Conservation (phyloP, 495 filamentous ascomycete species). For the Aspergillus haitiensis region DNA sequence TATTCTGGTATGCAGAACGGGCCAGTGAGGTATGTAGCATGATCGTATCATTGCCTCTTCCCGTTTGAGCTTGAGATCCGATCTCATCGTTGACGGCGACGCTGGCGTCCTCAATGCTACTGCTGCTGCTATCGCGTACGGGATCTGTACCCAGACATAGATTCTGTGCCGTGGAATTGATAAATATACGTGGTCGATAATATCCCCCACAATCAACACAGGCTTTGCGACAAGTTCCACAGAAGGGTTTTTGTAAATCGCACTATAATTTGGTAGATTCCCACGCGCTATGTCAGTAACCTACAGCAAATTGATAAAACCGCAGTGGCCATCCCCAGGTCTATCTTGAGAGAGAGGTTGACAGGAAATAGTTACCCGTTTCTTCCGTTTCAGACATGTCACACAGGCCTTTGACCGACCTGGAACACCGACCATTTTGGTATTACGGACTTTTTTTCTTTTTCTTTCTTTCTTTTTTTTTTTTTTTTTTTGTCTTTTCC, state of each 20-base stretch:
- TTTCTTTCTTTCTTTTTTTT: not conserved
- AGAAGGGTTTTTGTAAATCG: conserved; percentile 14
- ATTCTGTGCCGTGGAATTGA: conserved; percentile 14
- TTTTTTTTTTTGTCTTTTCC: no score
- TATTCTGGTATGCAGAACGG: conserved; percentile 14
- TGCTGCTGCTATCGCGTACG: not conserved
- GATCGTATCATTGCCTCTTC: not conserved
- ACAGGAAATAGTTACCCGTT: conserved; percentile 1
- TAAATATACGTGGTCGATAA: conserved; percentile 13
- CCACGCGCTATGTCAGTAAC: not conserved
- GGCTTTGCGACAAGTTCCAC: conserved; percentile 17
- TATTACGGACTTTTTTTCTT: not conserved
- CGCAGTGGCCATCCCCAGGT: no score
- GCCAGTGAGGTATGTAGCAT: not conserved
- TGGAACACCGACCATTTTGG: conserved; percentile 16
- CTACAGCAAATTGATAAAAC: not conserved
- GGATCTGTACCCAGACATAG: not conserved
- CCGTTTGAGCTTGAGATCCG: not conserved
- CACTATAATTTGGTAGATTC: conserved; percentile 6
- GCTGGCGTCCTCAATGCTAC: not conserved
- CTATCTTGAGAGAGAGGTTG: not conserved
- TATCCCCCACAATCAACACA: conserved; percentile 15
- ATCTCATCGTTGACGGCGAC: not conserved
- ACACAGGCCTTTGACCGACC: conserved; percentile 17
- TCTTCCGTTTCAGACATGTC: conserved; percentile 15